Evolutionary conservation across 169 alveolate species (phyloP).

Genomic region (Cryptosporidium muris): DNA sequence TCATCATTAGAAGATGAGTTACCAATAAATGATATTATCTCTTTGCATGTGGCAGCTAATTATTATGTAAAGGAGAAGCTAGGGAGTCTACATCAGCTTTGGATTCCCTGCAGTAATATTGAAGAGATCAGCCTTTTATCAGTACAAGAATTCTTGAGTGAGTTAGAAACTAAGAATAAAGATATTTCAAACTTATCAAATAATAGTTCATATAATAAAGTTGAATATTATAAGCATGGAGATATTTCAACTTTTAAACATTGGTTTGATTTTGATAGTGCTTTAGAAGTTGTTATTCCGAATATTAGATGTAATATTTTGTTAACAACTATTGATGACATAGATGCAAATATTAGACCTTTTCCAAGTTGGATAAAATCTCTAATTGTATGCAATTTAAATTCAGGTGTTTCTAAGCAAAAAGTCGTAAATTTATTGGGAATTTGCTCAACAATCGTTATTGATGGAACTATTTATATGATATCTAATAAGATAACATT

Average conservation of each 20-base stretch:
- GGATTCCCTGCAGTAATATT: too few species aligned
- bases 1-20: constrained; percentile 30
- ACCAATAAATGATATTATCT: constrained; percentile 33
- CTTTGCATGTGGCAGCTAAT: constrained; percentile 59
- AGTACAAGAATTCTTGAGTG: constrained; percentile 7
- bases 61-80: constrained; percentile 14
- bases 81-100: too few species aligned
- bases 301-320: constrained; percentile 5
- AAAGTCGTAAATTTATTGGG: constrained; percentile 1
- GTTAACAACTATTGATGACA: not conserved
- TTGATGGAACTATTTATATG: constrained; percentile 17
- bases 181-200: constrained; percentile 1
- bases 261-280: constrained; percentile 57
- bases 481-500: constrained; percentile 43
- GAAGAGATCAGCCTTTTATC: not conserved
- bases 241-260: constrained; percentile 30
- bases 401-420: not conserved
- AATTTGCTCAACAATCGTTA: constrained; percentile 2
- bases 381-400: not conserved
- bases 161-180: not conserved
- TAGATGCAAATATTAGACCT: constrained; percentile 8
- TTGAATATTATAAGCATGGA: not conserved
- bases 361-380: constrained; percentile 65
- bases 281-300: constrained; percentile 23
- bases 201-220: constrained; percentile 1